Evolutionary conservation across 345 rosid genomes (phyloP), one percentile per base, ranked within the genome.

Genomic region (Schrenkiella parvula): DNA sequence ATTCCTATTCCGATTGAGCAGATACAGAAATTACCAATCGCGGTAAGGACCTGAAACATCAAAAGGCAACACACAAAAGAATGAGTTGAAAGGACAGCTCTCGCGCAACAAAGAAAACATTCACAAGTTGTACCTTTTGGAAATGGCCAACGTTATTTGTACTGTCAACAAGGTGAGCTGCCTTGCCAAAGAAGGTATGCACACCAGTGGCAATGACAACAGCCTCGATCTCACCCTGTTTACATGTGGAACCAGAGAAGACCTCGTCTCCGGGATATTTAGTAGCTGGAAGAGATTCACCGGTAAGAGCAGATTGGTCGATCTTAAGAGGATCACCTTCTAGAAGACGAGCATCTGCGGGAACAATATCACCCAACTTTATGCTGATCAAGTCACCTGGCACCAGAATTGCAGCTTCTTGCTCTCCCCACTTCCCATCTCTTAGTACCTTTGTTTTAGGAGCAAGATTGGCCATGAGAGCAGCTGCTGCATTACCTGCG

Each of bases 11-110:
- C 93, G 57, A 93, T 93, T 3, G 97, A 86, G 86, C 97, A 93
- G 32, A 93, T 93, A 74, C 98, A 93, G 78, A 93, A 93, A 87
- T 93, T 93, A 67, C 99, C 97, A 46, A 93, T 93, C 31, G 98
- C 78, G 13, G 96, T 88, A 81, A 93, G 55, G 48, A 91, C 96
- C 91, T 90, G 85, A 21, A 13, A 29, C 22, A 67, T 44, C 53
- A 5, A 39, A 2, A 29, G 4, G 4, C 9, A 12, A 18, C 11
- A 46, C 8, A 21, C 9, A 13, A 4, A 6, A 35, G 1, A 37
- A 14, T 38, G 10, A 57, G 64, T 23, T 38, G 14, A 8, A 23
- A 39, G 8, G 9, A 5, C 18, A 32, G 9, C 8, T 55, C 68
- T 61, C 62, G 23, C 8, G 3, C 0, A 0, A 10, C 37, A 58